Conservation (phyloP, 1,284 basidiomycete species). For the Leccinum griseonigrum region DNA sequence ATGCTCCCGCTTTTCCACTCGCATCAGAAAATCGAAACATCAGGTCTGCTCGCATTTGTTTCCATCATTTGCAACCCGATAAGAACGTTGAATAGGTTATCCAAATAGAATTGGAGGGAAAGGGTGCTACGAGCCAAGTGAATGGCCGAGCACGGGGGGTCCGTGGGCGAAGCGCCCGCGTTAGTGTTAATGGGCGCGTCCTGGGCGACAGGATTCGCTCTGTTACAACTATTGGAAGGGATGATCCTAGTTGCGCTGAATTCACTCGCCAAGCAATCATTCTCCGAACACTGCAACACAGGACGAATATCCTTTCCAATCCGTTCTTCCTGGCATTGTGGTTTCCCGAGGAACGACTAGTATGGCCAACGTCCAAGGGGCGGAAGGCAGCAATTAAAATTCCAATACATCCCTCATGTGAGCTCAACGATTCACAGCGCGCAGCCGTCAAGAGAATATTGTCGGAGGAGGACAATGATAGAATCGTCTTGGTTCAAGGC, state of each 20-base stretch:
- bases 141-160: not conserved
- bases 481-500: slow-evolving; percentile 57
- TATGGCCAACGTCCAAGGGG: slow-evolving; percentile 11
- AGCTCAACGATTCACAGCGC: slow-evolving; percentile 41
- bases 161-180: not conserved
- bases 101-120: slow-evolving; percentile 14
- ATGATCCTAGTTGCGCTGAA: slow-evolving; percentile 42
- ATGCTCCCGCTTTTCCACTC: slow-evolving; percentile 43
- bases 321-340: slow-evolving; percentile 49
- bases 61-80: not conserved
- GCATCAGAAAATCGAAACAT: slow-evolving; percentile 28
- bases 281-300: slow-evolving; percentile 37
- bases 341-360: slow-evolving; percentile 23
- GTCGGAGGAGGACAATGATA: slow-evolving; percentile 33
- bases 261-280: slow-evolving; percentile 33
- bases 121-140: slow-evolving; percentile 4
- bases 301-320: slow-evolving; percentile 32
- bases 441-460: slow-evolving; percentile 40
- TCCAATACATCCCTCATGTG: slow-evolving; percentile 1
- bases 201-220: not conserved
- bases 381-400: not conserved
- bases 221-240: slow-evolving; percentile 42
- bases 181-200: not conserved
- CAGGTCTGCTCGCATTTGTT: slow-evolving; percentile 32
- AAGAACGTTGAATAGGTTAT: slow-evolving; percentile 16